Conservation (phyloP, 1,139 yeast genomes). For the Debaryomyces robertsiae region DNA sequence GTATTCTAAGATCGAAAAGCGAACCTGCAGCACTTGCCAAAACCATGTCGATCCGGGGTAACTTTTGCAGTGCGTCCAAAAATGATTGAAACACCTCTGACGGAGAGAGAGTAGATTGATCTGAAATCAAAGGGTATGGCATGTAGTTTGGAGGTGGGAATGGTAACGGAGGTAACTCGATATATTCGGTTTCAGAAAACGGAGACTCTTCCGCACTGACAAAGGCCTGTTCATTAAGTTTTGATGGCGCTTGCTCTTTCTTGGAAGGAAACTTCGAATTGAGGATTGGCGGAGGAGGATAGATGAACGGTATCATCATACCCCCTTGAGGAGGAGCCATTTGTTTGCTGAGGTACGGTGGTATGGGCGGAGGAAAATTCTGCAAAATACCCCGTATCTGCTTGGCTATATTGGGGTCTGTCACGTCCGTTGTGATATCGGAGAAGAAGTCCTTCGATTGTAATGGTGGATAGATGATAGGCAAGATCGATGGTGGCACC, state of each 20-base stretch:
- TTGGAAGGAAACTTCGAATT: slow-evolving; percentile 23
- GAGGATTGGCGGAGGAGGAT: slow-evolving; percentile 47
- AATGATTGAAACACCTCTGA: slow-evolving; percentile 39
- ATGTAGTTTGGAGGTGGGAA: slow-evolving; percentile 52
- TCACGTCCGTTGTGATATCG: slow-evolving; percentile 29
- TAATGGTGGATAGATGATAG: slow-evolving; percentile 39
- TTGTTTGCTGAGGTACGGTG: slow-evolving; percentile 29
- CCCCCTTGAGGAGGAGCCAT: slow-evolving; percentile 26
- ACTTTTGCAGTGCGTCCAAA: slow-evolving; percentile 38
- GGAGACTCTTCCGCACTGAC: background rate
- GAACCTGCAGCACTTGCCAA: slow-evolving; percentile 54
- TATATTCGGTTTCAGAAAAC: slow-evolving; percentile 14
- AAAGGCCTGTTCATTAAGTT: background rate
- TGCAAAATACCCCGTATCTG: slow-evolving; percentile 32
- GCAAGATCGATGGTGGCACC: slow-evolving; percentile 42
- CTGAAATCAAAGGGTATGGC: slow-evolving; percentile 49
- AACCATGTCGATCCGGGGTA: slow-evolving; percentile 51
- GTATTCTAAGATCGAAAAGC: slow-evolving; percentile 38
- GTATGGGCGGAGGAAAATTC: slow-evolving; percentile 47
- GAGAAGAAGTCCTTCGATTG: slow-evolving; percentile 37
- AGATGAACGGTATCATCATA: slow-evolving; percentile 49
- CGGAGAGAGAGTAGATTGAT: slow-evolving; percentile 39
- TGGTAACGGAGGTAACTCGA: slow-evolving; percentile 47
- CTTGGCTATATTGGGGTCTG: slow-evolving; percentile 18
- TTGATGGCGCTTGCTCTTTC: background rate